These are phyloP conservation scores for Ophiostoma angusticollis DNA, from an alignment of 2,329 filamentous ascomycete genomes.

Conservation along the genomic window DNA sequence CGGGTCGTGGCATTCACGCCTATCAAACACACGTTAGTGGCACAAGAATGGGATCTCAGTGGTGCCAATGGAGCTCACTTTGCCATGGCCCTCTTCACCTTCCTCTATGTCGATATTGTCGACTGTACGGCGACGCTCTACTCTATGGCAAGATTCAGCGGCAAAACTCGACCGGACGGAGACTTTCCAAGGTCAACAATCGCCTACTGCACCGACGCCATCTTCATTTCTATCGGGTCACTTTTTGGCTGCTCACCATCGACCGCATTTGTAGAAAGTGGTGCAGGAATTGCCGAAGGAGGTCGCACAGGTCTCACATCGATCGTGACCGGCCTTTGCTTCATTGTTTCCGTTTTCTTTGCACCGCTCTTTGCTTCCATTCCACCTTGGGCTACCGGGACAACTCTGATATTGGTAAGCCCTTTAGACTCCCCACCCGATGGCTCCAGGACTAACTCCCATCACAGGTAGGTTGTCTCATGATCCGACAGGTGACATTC, in stretches of 20 bases:
- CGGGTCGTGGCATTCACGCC: conserved; percentile 60
- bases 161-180: conserved; percentile 44
- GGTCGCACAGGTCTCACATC: conserved; percentile 61
- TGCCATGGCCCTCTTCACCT: conserved; percentile 59
- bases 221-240: conserved; percentile 58
- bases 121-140: conserved; percentile 67
- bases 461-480: conserved; percentile 55
- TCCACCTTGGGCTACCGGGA: conserved; percentile 65
- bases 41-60: conserved; percentile 52
- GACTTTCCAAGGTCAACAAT: conserved; percentile 78
- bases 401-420: conserved; percentile 53
- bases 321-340: conserved; percentile 55
- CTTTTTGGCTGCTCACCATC: conserved; percentile 59
- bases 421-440: no score
- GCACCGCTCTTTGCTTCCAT: conserved; percentile 66
- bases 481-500: conserved; percentile 61
- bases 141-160: conserved; percentile 66
- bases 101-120: conserved; percentile 69
- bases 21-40: conserved; percentile 48
- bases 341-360: conserved; percentile 61
- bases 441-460: no score
- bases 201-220: conserved; percentile 61
- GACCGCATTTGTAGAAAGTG: conserved; percentile 64
- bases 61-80: conserved; percentile 47
- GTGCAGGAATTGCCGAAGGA: conserved; percentile 63